These are phyloP conservation scores for Dryadomyces quercus-mongolicae DNA, from an alignment of 2,329 filamentous ascomycete species.

Conservation along the genomic window DNA sequence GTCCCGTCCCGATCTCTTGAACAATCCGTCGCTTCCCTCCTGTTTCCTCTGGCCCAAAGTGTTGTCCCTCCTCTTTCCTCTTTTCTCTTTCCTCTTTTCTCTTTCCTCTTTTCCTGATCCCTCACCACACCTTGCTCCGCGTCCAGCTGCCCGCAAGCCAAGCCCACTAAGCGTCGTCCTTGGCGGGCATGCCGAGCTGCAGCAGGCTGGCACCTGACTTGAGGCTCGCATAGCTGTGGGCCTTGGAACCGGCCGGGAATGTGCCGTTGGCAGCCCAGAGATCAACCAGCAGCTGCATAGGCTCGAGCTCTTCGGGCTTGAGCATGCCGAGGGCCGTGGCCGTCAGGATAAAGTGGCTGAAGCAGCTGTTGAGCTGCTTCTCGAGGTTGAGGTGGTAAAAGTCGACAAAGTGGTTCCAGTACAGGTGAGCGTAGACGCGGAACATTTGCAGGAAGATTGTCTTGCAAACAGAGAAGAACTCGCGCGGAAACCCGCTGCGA, in stretches of 20 bases:
- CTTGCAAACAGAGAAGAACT: conserved; percentile 83
- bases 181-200: conserved; percentile 17
- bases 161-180: background rate
- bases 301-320: conserved; percentile 80
- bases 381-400: conserved; percentile 74
- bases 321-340: conserved; percentile 74
- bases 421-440: conserved; percentile 93
- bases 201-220: conserved; percentile 46
- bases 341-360: conserved; percentile 73
- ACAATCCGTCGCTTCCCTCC: no score
- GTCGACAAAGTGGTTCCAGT: conserved; percentile 87
- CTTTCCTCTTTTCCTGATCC: no score
- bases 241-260: conserved; percentile 63
- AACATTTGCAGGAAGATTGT: conserved; percentile 97
- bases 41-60: background rate
- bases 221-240: conserved; percentile 51
- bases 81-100: background rate
- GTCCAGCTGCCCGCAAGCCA: background rate
- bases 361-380: conserved; percentile 77
- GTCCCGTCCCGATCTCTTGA: background rate
- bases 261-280: conserved; percentile 83
- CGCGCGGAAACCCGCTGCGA: conserved; percentile 80
- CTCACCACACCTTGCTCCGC: no score
- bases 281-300: conserved; percentile 89
- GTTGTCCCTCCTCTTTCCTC: background rate